These are phyloP conservation scores for Leucaena leucocephala DNA, from an alignment of 306 rosid genomes.

Conservation along the genomic window DNA sequence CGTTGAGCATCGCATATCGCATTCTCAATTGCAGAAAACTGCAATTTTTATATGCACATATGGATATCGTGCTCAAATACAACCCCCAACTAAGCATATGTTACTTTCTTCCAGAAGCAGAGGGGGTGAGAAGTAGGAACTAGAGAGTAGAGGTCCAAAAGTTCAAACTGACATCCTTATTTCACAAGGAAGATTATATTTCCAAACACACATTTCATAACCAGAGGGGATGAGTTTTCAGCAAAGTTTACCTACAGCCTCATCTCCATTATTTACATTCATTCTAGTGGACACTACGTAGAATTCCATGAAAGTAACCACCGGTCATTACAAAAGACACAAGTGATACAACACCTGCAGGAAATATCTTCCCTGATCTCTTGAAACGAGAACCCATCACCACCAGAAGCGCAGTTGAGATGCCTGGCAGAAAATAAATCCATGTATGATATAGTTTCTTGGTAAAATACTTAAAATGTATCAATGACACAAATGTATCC, in stretches of 20 bases:
- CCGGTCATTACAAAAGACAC: constrained; percentile 88
- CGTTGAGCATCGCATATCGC: not conserved
- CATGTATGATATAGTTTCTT: not conserved
- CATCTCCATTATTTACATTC: constrained; percentile 29
- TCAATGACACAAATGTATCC: not conserved
- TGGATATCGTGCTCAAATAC: constrained; percentile 8
- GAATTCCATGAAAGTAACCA: constrained; percentile 93
- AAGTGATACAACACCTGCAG: constrained; percentile 94
- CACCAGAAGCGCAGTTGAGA: constrained; percentile 84
- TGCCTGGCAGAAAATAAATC: constrained; percentile 48
- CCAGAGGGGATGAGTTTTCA: constrained; percentile 19
- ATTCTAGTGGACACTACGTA: constrained; percentile 72
- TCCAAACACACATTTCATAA: not conserved
- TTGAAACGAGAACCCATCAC: constrained; percentile 97
- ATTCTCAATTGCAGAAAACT: not conserved
- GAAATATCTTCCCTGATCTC: constrained; percentile 92
- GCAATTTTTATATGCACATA: not conserved
- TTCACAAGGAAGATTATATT: constrained; percentile 27
- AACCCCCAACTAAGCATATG: constrained; percentile 15
- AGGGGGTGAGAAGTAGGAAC: constrained; percentile 2
- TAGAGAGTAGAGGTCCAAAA: not conserved
- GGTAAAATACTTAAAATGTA: not conserved
- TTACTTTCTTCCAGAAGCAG: not conserved
- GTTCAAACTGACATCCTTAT: constrained; percentile 34
- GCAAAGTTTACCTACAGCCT: constrained; percentile 33